Evolutionary conservation across 176 grass and related monocot genomes (phyloP).

Genomic region (Carex pumila): DNA sequence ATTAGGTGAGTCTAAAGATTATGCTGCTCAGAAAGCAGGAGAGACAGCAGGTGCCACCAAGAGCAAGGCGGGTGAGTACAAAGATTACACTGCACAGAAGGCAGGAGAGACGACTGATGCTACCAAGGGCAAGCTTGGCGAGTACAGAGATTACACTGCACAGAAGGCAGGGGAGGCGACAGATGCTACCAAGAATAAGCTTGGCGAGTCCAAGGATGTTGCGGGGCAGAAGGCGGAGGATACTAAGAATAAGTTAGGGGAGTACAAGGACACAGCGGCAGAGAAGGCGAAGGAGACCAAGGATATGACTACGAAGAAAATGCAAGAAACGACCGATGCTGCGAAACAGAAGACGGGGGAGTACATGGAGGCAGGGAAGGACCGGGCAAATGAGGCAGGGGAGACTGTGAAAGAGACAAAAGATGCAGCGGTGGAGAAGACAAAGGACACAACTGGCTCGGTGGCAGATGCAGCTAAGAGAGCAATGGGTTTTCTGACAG

Average conservation of each 20-base stretch:
- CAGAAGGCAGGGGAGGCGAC: constrained; percentile 31
- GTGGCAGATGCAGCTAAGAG: constrained; percentile 26
- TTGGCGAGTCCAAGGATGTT: not conserved
- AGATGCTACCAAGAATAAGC: not conserved
- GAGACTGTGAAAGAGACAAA: not conserved
- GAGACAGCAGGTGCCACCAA: constrained; percentile 31
- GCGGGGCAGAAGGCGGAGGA: constrained; percentile 6
- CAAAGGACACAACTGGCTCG: not conserved
- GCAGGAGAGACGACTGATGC: not conserved
- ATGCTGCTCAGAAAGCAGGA: constrained; percentile 16
- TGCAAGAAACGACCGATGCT: constrained; percentile 10
- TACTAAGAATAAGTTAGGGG: constrained; percentile 14
- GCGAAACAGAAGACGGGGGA: constrained; percentile 41
- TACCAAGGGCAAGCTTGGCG: constrained; percentile 21
- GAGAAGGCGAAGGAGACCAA: constrained; percentile 16
- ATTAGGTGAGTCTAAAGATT: constrained; percentile 41
- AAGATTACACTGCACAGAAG: constrained; percentile 15
- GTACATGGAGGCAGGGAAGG: constrained; percentile 9
- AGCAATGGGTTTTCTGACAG: constrained; percentile 24
- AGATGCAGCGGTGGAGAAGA: not conserved
- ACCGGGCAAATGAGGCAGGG: not conserved
- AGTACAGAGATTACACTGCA: constrained; percentile 30
- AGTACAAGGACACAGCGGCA: constrained; percentile 16
- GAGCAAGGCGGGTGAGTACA: constrained; percentile 25
- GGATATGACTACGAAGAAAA: constrained; percentile 33